A percentile compares a stretch with the other conserved stretches of the same genome.
Conservation (phyloP, 371 early-diverging fungal genomes). For the Mortierella sp. region DNA sequence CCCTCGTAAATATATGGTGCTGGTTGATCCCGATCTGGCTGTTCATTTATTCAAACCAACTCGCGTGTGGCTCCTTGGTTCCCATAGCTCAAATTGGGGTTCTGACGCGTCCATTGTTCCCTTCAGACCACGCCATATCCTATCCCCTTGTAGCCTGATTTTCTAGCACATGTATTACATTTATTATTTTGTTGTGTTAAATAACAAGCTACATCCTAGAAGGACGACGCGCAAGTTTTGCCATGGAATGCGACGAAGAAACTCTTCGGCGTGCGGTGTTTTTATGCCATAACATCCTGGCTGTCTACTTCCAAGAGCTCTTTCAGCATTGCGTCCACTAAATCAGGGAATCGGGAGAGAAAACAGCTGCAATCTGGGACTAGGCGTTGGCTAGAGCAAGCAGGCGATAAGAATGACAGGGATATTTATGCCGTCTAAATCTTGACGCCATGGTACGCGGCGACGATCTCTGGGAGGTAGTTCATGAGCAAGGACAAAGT, state of each 20-base stretch:
- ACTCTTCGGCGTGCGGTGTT: neutral
- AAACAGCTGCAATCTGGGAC: neutral
- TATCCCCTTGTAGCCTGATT: neutral
- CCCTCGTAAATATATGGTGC: too few species aligned
- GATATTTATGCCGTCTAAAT: neutral
- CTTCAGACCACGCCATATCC: neutral
- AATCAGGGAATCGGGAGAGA: neutral
- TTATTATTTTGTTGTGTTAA: neutral
- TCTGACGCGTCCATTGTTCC: neutral
- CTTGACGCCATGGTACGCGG: conserved; percentile 30
- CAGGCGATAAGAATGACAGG: neutral
- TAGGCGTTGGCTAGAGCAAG: neutral
- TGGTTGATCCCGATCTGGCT: neutral
- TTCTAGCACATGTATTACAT: neutral
- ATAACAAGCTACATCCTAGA: neutral
- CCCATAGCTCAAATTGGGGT: neutral
- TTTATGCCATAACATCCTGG: neutral
- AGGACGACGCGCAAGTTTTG: neutral
- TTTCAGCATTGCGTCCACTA: neutral
- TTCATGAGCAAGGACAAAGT: conserved; percentile 43
- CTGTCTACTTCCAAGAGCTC: neutral
- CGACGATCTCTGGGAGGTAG: conserved; percentile 47
- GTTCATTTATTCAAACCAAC: neutral
- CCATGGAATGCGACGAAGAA: too few species aligned
- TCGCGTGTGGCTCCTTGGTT: neutral